A percentile compares a stretch with the other conserved stretches of the same genome.
Evolutionary conservation across 441 rosid species (phyloP).

Genomic region (Bruguiera hainesii): DNA sequence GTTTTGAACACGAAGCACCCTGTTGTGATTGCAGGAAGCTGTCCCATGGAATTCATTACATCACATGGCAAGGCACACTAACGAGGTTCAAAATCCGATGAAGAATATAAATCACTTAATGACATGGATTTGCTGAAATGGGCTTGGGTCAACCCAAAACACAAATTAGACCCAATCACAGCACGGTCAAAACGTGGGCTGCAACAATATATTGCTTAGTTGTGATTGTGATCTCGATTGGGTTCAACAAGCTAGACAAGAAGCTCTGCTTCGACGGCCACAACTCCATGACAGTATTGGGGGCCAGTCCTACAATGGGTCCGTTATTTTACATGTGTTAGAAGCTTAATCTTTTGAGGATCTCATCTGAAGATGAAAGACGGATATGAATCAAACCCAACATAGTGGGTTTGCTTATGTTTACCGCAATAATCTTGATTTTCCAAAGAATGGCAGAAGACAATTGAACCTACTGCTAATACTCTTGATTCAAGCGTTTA

Average conservation of each 20-base stretch:
- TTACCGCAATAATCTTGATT: slow-evolving; percentile 55
- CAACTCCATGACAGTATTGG: slow-evolving; percentile 77
- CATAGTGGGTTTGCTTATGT: slow-evolving; percentile 75
- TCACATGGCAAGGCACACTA: too few species aligned
- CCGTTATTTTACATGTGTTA: slow-evolving; percentile 51
- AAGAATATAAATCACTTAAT: too few species aligned
- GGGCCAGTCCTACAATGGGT: slow-evolving; percentile 82
- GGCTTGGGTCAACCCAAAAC: too few species aligned
- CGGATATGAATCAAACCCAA: slow-evolving; percentile 77
- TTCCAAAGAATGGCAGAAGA: slow-evolving; percentile 33
- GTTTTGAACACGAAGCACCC: too few species aligned
- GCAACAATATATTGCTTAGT: slow-evolving; percentile 69
- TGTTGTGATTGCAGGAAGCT: too few species aligned
- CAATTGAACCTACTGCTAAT: slow-evolving; percentile 32
- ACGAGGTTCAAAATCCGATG: too few species aligned
- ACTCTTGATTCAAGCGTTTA: slow-evolving; percentile 14
- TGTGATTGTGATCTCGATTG: slow-evolving; percentile 52
- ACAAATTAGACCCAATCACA: too few species aligned
- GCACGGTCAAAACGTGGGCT: slow-evolving; percentile 80
- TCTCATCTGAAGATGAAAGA: slow-evolving; percentile 68
- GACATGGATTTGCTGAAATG: too few species aligned
- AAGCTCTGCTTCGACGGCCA: slow-evolving; percentile 50
- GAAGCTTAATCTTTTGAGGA: slow-evolving; percentile 51
- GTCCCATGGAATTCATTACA: too few species aligned
- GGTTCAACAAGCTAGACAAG: slow-evolving; percentile 69